Evolutionary conservation across 495 filamentous ascomycete genomes (phyloP).

Genomic region (Daldinia concentrica): DNA sequence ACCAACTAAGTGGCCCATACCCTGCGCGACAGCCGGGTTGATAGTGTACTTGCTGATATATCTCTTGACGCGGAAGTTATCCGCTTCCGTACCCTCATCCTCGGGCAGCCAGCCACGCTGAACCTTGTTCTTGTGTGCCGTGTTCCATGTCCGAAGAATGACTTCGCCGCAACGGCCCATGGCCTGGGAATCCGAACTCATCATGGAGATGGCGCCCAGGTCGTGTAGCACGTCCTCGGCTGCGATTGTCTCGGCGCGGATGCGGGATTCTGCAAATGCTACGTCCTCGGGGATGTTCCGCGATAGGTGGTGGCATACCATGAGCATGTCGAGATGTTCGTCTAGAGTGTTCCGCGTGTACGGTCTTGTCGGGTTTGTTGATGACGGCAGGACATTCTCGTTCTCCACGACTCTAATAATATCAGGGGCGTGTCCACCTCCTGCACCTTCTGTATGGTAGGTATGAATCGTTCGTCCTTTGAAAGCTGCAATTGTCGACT

Average conservation of each 20-base stretch:
- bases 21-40: slow-evolving; percentile 94
- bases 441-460: slow-evolving; percentile 97
- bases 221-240: slow-evolving; percentile 98
- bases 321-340: slow-evolving; percentile 98
- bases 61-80: slow-evolving; percentile 92
- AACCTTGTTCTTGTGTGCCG: slow-evolving; percentile 95
- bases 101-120: slow-evolving; percentile 81
- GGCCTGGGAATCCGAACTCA: slow-evolving; percentile 95
- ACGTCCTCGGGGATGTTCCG: slow-evolving; percentile 96
- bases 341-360: slow-evolving; percentile 94
- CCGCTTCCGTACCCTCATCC: slow-evolving; percentile 82
- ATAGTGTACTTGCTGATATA: slow-evolving; percentile 98
- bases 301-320: slow-evolving; percentile 96
- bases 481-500: slow-evolving; percentile 88
- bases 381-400: slow-evolving; percentile 88
- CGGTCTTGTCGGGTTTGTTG: slow-evolving; percentile 92
- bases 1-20: slow-evolving; percentile 90
- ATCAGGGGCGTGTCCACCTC: slow-evolving; percentile 95
- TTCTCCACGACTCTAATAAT: slow-evolving; percentile 96
- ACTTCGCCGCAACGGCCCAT: slow-evolving; percentile 99
- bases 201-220: slow-evolving; percentile 96
- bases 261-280: slow-evolving; percentile 93
- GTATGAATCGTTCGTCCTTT: slow-evolving; percentile 94
- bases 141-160: slow-evolving; percentile 95
- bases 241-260: slow-evolving; percentile 95